Percentiles rank a stretch among this genome's conserved stretches.
Conservation (phyloP, 2,329 filamentous ascomycete species). For the Neopestalotiopsis clavispora region DNA sequence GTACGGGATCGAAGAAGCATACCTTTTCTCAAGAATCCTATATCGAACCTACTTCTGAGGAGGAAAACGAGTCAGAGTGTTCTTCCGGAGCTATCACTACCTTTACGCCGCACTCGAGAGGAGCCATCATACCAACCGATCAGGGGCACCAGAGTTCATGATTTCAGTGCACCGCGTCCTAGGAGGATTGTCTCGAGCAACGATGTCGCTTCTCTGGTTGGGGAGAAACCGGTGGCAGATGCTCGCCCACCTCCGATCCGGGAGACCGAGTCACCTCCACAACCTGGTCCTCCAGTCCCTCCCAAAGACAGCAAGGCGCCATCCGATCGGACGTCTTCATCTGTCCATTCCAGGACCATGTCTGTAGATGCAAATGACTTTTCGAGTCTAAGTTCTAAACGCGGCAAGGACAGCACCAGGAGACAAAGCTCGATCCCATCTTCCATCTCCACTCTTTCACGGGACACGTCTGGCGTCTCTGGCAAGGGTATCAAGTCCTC, state of each 20-base stretch:
- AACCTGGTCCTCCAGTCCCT: conserved; percentile 41
- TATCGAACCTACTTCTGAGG: conserved; percentile 63
- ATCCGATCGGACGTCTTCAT: conserved; percentile 35
- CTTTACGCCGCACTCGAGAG: conserved; percentile 41
- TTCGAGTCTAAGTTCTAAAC: conserved; percentile 18
- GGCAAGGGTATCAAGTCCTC: conserved; percentile 51
- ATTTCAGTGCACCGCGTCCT: conserved; percentile 66
- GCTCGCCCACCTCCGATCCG: conserved; percentile 25
- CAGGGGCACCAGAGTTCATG: conserved; percentile 66
- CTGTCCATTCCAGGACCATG: conserved; percentile 38
- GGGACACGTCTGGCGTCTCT: conserved; percentile 56
- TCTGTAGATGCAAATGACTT: conserved; percentile 31
- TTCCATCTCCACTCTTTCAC: conserved; percentile 50
- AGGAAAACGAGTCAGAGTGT: conserved; percentile 58
- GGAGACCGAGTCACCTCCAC: conserved; percentile 13
- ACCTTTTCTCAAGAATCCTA: conserved; percentile 63
- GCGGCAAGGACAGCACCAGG: conserved; percentile 23
- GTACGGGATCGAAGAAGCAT: conserved; percentile 57
- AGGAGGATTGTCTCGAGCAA: conserved; percentile 43
- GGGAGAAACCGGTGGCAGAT: conserved; percentile 28
- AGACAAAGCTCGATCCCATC: conserved; percentile 34
- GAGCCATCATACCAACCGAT: conserved; percentile 67
- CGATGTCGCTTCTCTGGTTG: conserved; percentile 25
- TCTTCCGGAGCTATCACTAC: conserved; percentile 47
- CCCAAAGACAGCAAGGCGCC: conserved; percentile 40